Percentiles rank a stretch among this genome's conserved stretches.
These are phyloP conservation scores for Blepharisma japonicum DNA, from an alignment of 73 alveolate species.

Conservation along the genomic window DNA sequence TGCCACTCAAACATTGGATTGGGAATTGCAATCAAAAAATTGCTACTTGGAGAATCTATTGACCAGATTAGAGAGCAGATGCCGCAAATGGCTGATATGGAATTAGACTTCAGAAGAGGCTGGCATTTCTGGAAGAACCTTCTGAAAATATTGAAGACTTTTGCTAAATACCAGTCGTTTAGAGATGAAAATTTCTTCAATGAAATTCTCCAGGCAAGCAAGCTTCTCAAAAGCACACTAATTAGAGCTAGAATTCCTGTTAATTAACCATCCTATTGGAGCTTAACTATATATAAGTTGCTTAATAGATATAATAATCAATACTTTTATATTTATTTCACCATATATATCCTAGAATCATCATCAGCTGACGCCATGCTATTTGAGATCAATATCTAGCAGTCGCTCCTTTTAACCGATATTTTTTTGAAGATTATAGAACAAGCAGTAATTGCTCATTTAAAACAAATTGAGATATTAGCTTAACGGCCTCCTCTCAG, in stretches of 20 bases:
- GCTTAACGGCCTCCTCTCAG: too few species aligned
- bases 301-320: too few species aligned
- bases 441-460: too few species aligned
- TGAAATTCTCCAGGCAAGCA: constrained; percentile 5
- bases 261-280: neutral
- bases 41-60: neutral
- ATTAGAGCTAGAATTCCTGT: constrained; percentile 12
- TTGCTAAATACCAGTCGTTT: neutral
- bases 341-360: too few species aligned
- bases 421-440: too few species aligned
- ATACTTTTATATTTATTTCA: too few species aligned
- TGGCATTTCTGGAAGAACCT: constrained; percentile 24
- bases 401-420: too few species aligned
- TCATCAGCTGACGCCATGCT: too few species aligned
- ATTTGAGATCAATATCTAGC: too few species aligned
- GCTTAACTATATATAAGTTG: too few species aligned
- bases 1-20: neutral
- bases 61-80: constrained; percentile 7
- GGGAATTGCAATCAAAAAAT: constrained; percentile 22
- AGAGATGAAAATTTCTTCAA: constrained; percentile 8
- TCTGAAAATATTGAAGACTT: neutral
- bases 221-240: neutral
- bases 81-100: constrained; percentile 24
- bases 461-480: too few species aligned
- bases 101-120: neutral